phyloP scores from a whole-genome alignment of 331 rosid genomes.

The Prunus yedoensis region DNA sequence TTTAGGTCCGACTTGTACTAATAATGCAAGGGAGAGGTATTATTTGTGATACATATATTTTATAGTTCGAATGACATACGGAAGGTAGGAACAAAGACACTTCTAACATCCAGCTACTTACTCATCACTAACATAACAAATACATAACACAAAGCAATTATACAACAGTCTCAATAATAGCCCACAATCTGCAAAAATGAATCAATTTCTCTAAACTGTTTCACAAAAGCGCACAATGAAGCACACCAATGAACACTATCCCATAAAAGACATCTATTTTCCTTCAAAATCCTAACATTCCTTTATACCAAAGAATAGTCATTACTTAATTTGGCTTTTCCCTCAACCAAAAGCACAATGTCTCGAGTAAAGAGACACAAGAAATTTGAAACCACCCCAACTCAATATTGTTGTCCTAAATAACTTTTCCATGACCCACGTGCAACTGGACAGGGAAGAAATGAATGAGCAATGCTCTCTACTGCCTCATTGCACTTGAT shows the following conservation, averaged over 20 bases:
- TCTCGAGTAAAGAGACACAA: background rate
- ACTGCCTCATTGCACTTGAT: background rate
- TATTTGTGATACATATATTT: background rate
- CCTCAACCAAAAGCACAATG: background rate
- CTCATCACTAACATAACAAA: too few species aligned
- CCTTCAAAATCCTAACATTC: background rate
- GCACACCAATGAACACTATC: too few species aligned
- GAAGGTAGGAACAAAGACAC: too few species aligned
- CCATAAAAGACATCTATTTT: background rate
- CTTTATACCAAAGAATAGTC: background rate
- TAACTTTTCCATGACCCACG: background rate
- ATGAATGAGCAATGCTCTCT: background rate
- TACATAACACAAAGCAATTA: too few species aligned
- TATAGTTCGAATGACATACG: too few species aligned
- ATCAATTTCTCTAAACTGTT: too few species aligned
- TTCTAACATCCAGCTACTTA: too few species aligned
- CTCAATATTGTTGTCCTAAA: background rate
- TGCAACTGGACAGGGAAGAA: background rate
- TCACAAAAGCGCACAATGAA: too few species aligned
- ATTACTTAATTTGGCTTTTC: background rate
- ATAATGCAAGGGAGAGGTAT: background rate
- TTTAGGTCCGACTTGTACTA: background rate
- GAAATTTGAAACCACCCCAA: background rate
- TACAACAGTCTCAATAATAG: too few species aligned
- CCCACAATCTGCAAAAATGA: too few species aligned